phyloP scores from a whole-genome alignment of 208 protist species.

The Trypanosoma theileri region DNA sequence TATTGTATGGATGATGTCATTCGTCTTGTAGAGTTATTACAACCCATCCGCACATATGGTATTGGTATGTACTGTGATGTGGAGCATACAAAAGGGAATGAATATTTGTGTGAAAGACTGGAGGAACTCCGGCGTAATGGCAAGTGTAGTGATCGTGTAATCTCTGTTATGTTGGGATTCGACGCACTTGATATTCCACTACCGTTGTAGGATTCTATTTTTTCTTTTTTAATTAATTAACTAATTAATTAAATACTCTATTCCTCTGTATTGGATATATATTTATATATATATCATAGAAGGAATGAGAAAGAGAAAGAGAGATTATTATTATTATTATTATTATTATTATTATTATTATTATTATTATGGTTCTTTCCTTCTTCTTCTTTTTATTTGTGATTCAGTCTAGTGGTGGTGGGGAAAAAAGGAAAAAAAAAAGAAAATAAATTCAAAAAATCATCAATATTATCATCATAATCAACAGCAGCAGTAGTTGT shows the following conservation, averaged over 20 bases:
- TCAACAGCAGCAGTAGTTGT: no score
- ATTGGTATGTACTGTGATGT: constrained; percentile 88
- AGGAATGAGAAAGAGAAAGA: not conserved
- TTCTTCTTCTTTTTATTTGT: no score
- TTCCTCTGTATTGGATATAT: not conserved
- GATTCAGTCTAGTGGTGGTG: no score
- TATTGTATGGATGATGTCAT: constrained; percentile 77
- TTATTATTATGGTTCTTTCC: no score
- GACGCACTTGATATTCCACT: constrained; percentile 59
- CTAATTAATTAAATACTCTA: no score
- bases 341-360: no score
- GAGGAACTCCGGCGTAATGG: constrained; percentile 43
- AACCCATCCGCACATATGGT: constrained; percentile 52
- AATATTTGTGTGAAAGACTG: constrained; percentile 20
- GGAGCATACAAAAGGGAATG: constrained; percentile 60
- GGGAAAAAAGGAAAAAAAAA: no score
- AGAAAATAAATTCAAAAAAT: no score
- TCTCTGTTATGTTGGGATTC: constrained; percentile 70
- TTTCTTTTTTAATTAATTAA: no score
- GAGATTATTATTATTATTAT: no score
- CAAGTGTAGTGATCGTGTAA: constrained; percentile 24
- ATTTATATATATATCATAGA: not conserved
- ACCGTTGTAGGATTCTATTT: constrained; percentile 28
- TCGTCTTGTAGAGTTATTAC: constrained; percentile 42
- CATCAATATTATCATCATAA: no score